Evolutionary conservation across 1,284 basidiomycete species (phyloP).

Genomic region (Pseudozyma tsukubaensis): DNA sequence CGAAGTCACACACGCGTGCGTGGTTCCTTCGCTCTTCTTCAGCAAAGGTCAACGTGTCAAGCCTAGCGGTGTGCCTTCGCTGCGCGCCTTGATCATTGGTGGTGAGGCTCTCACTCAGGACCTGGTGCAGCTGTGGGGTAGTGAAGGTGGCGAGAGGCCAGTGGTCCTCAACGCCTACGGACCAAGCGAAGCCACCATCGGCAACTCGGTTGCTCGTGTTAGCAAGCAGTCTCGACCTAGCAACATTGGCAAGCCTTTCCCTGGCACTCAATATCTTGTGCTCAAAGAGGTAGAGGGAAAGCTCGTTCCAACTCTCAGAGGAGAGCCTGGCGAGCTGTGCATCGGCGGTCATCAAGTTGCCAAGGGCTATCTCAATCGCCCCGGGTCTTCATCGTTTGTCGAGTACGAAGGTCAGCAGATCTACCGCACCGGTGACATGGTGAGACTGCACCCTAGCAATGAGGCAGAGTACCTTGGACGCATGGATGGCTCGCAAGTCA

Average conservation of each 20-base stretch:
- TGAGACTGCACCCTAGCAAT: constrained; percentile 53
- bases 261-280: constrained; percentile 57
- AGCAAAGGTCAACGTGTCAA: constrained; percentile 51
- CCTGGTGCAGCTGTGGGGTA: constrained; percentile 57
- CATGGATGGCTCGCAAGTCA: constrained; percentile 61
- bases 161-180: constrained; percentile 65
- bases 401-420: constrained; percentile 27
- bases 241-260: constrained; percentile 62
- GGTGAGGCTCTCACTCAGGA: constrained; percentile 61
- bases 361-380: constrained; percentile 52
- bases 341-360: constrained; percentile 64
- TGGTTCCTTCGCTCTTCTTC: constrained; percentile 66
- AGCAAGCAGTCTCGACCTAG: constrained; percentile 31
- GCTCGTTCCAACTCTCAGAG: constrained; percentile 49
- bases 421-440: constrained; percentile 65
- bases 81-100: constrained; percentile 61
- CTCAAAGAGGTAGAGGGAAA: constrained; percentile 33
- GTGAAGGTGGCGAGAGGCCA: constrained; percentile 20
- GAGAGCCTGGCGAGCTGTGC: constrained; percentile 62
- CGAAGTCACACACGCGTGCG: constrained; percentile 63
- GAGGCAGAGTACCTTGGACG: constrained; percentile 63
- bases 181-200: constrained; percentile 65
- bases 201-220: constrained; percentile 62
- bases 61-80: constrained; percentile 53
- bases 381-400: constrained; percentile 46